phyloP scores from a whole-genome alignment of 306 rosid species.

The Echinosophora koreensis region DNA sequence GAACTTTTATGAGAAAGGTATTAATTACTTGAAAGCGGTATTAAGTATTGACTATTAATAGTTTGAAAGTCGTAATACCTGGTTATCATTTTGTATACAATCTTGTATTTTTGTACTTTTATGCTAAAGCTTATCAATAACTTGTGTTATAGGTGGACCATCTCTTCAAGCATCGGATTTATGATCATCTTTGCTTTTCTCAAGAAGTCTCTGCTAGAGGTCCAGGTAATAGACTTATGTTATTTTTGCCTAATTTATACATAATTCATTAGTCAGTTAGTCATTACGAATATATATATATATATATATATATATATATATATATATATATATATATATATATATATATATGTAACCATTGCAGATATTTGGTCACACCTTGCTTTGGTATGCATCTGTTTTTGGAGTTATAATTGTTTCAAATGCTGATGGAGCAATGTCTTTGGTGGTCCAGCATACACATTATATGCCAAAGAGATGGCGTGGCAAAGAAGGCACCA shows the following conservation, averaged over 20 bases:
- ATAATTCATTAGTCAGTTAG: slow-evolving; percentile 1
- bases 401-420: slow-evolving; percentile 86
- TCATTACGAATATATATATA: neutral
- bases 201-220: slow-evolving; percentile 93
- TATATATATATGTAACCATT: neutral
- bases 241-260: slow-evolving; percentile 16
- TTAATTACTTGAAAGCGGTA: neutral
- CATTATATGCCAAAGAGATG: slow-evolving; percentile 98
- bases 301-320: neutral
- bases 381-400: slow-evolving; percentile 95
- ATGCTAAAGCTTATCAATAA: too few species aligned
- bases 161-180: slow-evolving; percentile 74
- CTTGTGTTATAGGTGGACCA: slow-evolving; percentile 71
- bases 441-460: slow-evolving; percentile 86
- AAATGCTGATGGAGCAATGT: slow-evolving; percentile 85
- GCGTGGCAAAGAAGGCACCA: slow-evolving; percentile 87
- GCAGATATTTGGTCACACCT: slow-evolving; percentile 92
- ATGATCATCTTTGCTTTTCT: slow-evolving; percentile 88
- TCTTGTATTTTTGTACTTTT: neutral
- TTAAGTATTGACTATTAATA: neutral
- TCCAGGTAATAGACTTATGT: slow-evolving; percentile 70
- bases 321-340: too few species aligned
- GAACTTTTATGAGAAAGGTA: neutral
- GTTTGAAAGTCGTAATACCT: slow-evolving; percentile 15
- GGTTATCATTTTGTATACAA: slow-evolving; percentile 12